Evolutionary conservation across 106 monocot genomes (phyloP), one percentile per base, ranked within the genome.

Genomic region (Ottelia alismoides): DNA sequence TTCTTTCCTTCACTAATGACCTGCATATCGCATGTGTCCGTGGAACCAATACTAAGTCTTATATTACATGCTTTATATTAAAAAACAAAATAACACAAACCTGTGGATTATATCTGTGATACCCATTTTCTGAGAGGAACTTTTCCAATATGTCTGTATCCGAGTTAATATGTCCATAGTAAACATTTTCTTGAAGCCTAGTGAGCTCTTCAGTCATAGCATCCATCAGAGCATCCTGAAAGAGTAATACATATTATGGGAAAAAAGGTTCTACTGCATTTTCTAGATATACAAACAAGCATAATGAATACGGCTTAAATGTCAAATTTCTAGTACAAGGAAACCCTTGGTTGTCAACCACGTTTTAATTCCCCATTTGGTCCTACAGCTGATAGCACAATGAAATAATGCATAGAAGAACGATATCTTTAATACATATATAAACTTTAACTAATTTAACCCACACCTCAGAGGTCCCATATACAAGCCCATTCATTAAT

Each of bases 401-500:
- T n/a, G n/a, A n/a, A n/a, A n/a, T n/a, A n/a, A n/a, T n/a, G n/a
- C n/a, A n/a, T n/a, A n/a, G n/a, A n/a, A n/a, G n/a, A n/a, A n/a
- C n/a, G n/a, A n/a, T n/a, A n/a, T n/a, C n/a, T n/a, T n/a, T n/a
- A n/a, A n/a, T n/a, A n/a, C n/a, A n/a, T n/a, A n/a, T n/a, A 19
- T 30, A 19, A n/a, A 20, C 3, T 57, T 18, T n/a, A 32, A 32
- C 1, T 18, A 2, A 28, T 11, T 45, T 20, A 31, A 35, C 20
- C 30, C 53, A 62, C 53, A 98, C 89, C 82, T 98, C 82, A 56
- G 31, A 76, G 20, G 88, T 48, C 27, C 85, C 82, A 35, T 74
- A 54, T 23, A 98, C 82, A 69, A 98, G 85, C 4, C 96, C 96
- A 79, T 98, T 98, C 89, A 98, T 89, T 57, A 98, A 72, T 28